Base-by-base conservation (phyloP, 2,329 filamentous ascomycete genomes). In the Botryosphaeria dothidea region DNA sequence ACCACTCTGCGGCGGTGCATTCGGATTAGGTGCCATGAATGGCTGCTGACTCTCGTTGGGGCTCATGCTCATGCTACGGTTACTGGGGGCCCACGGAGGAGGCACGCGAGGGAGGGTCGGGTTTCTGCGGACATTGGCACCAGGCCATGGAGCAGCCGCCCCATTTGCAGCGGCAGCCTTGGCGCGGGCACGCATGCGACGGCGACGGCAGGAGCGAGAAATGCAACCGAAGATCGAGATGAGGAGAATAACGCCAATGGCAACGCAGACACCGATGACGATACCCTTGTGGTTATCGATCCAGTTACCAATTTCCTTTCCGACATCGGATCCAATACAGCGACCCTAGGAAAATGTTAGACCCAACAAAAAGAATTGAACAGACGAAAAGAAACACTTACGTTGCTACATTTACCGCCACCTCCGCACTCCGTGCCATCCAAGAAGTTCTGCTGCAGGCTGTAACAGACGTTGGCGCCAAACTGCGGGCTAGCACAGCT, bases 371-470 rank as follows among this genome's bases (percentile, higher is more conserved):
- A 19, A 38, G 17, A 46, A 45, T 25, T 46, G 23, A 51, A 27
- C 27, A 29, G 9, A 9, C 56, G 23, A 29, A n/a, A 1, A 11
- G 17, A 19, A 45, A 51, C 17, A 48, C 82, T 80, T 78, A 85
- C 83, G 71, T 93, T 94, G 60, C 77, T 75, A 77, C 95, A 99
- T 65, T 82, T 84, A 6, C 95, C 95, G 63, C 92, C 92, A 19
- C 90, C 91, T 61, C 88, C 85, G 75, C 95, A 99, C 1, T 86
- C 81, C 0, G 95, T 98, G 19, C 95, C 95, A 74, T 99, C 95
- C 31, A 98, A 82, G 79, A 96, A 98, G 79, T 96, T 95, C 75
- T 97, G 93, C 75, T 92, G 89, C 80, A 96, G 86, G 23, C 85
- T 85, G 66, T 90, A 89, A 77, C 92, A 97, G 7, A 85, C 83